Percentiles rank a stretch among this genome's conserved stretches.
Conservation (phyloP, 768 basidiomycete species). For the Plicaturopsis crispa region DNA sequence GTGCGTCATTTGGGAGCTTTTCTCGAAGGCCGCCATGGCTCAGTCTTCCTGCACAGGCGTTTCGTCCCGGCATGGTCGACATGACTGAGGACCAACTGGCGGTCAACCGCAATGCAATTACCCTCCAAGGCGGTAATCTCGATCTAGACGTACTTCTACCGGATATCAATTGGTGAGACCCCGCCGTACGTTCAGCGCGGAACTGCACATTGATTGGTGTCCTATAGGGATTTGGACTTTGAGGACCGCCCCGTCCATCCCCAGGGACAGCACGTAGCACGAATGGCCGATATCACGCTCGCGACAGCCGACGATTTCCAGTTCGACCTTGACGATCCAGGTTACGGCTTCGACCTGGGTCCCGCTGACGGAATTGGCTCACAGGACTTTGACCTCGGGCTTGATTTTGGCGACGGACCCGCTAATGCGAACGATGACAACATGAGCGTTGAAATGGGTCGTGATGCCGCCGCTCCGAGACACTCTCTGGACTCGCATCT, state of each 20-base stretch:
- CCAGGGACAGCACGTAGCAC: slow-evolving; percentile 76
- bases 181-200: neutral
- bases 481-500: slow-evolving; percentile 61
- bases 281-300: slow-evolving; percentile 84
- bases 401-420: slow-evolving; percentile 66
- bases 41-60: slow-evolving; percentile 48
- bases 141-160: slow-evolving; percentile 78
- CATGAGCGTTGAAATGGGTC: slow-evolving; percentile 67
- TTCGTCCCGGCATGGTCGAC: slow-evolving; percentile 92
- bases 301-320: slow-evolving; percentile 68
- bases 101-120: slow-evolving; percentile 84
- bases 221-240: slow-evolving; percentile 71
- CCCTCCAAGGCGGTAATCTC: slow-evolving; percentile 67
- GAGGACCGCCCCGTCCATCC: slow-evolving; percentile 58
- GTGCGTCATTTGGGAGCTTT: slow-evolving; percentile 28
- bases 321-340: slow-evolving; percentile 48
- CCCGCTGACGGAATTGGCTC: slow-evolving; percentile 81
- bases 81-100: slow-evolving; percentile 91
- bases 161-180: slow-evolving; percentile 68
- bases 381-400: slow-evolving; percentile 77
- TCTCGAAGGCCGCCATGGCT: slow-evolving; percentile 1
- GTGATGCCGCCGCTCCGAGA: slow-evolving; percentile 51
- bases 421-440: slow-evolving; percentile 28
- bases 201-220: too few relatives aligned
- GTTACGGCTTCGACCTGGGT: slow-evolving; percentile 72